These are phyloP conservation scores for Podospora pseudopauciseta DNA, from an alignment of 495 filamentous ascomycete genomes.

Conservation along the genomic window DNA sequence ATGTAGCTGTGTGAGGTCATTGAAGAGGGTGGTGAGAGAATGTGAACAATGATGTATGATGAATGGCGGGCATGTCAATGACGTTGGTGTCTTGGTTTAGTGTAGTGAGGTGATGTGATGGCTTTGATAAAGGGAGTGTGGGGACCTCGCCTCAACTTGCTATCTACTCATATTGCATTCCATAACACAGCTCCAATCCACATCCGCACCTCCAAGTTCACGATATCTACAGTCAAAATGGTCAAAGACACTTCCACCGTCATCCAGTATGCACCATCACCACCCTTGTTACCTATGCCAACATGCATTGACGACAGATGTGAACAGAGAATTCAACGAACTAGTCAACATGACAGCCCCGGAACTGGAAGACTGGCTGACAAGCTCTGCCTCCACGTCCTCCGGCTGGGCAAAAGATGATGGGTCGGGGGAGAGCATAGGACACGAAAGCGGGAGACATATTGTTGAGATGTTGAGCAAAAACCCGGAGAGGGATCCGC, in stretches of 20 bases:
- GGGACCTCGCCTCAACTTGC: background rate
- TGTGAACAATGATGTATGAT: background rate
- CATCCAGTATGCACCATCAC: constrained; percentile 6
- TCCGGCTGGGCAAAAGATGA: constrained; percentile 54
- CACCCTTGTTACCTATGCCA: too few relatives aligned
- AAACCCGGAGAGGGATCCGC: constrained; percentile 55
- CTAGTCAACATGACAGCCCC: constrained; percentile 63
- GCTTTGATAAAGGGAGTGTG: background rate
- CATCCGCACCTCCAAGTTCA: too few relatives aligned
- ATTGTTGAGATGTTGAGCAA: constrained; percentile 62
- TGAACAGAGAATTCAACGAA: constrained; percentile 59
- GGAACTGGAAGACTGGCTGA: constrained; percentile 61
- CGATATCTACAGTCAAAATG: constrained; percentile 7
- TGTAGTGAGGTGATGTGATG: background rate
- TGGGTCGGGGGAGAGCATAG: constrained; percentile 58
- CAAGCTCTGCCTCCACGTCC: constrained; percentile 48
- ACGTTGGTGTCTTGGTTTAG: background rate
- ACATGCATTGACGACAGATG: too few relatives aligned
- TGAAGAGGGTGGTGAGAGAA: background rate
- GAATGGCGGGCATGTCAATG: background rate
- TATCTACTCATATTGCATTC: too few relatives aligned
- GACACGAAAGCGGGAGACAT: constrained; percentile 62
- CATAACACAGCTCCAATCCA: too few relatives aligned
- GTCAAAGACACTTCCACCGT: constrained; percentile 16
- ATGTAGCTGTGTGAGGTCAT: background rate